Evolutionary conservation across 257 asterid species (phyloP).

Genomic region (Thymus quinquecostatus): DNA sequence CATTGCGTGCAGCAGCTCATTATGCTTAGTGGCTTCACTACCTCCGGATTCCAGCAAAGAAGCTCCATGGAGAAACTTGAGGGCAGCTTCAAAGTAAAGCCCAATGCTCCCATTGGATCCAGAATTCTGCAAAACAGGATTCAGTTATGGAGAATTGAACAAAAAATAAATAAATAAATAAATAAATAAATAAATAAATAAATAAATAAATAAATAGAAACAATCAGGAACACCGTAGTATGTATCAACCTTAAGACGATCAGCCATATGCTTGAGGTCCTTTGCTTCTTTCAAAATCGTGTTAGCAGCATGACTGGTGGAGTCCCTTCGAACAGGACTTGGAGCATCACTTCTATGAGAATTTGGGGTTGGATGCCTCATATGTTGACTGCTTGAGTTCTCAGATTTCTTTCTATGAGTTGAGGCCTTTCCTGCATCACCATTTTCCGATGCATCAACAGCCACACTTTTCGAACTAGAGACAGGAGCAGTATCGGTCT

Average conservation of each 20-base stretch:
- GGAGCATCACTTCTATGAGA: constrained; percentile 62
- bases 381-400: constrained; percentile 53
- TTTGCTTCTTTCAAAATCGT: constrained; percentile 92
- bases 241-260: constrained; percentile 80
- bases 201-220: neutral
- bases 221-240: constrained; percentile 26
- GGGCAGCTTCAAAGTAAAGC: constrained; percentile 87
- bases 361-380: constrained; percentile 65
- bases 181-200: constrained; percentile 10
- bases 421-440: constrained; percentile 48
- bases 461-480: constrained; percentile 44
- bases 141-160: constrained; percentile 29
- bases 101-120: constrained; percentile 84
- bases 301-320: constrained; percentile 80
- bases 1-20: constrained; percentile 69
- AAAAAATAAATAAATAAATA: neutral
- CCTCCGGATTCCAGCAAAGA: constrained; percentile 82
- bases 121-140: constrained; percentile 57
- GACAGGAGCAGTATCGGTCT: constrained; percentile 56
- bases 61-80: constrained; percentile 95
- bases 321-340: constrained; percentile 83
- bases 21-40: constrained; percentile 72
- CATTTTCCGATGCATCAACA: constrained; percentile 47
- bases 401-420: constrained; percentile 65
- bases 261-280: constrained; percentile 94